These are phyloP conservation scores for Glaciozyma martinii DNA, from an alignment of 768 basidiomycete genomes.

Conservation along the genomic window DNA sequence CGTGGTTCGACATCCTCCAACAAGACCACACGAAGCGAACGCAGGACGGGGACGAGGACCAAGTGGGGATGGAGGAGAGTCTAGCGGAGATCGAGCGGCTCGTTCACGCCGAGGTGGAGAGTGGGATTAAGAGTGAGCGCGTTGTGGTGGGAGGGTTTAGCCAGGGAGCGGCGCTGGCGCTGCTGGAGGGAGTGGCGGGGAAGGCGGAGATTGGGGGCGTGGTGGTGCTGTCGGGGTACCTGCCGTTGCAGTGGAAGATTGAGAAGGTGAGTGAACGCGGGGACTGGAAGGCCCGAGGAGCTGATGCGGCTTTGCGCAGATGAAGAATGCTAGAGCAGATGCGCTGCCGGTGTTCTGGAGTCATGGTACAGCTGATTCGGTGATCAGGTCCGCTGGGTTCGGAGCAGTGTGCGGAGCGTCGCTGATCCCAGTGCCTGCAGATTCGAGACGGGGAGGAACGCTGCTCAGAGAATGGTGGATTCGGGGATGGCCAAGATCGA, in stretches of 20 bases:
- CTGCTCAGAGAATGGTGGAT: background rate
- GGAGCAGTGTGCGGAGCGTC: background rate
- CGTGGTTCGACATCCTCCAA: background rate
- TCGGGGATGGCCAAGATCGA: background rate
- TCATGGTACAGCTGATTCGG: background rate
- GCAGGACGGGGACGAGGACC: background rate
- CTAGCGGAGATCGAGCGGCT: background rate
- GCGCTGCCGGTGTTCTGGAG: background rate
- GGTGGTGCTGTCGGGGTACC: background rate
- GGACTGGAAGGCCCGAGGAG: background rate
- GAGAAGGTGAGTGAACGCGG: background rate
- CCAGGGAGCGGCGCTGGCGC: background rate
- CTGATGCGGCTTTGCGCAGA: background rate
- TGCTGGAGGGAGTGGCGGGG: background rate
- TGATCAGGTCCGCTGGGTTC: background rate
- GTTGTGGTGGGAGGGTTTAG: background rate
- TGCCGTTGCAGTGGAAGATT: conserved; percentile 1
- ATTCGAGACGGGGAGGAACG: background rate
- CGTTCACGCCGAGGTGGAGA: background rate
- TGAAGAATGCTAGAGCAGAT: background rate
- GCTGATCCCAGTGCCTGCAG: background rate
- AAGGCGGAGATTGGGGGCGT: background rate
- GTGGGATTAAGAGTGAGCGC: background rate
- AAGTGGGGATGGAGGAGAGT: background rate
- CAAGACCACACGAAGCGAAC: background rate